Evolutionary conservation across 495 filamentous ascomycete species (phyloP).

Genomic region (Tuber umbilicatum): DNA sequence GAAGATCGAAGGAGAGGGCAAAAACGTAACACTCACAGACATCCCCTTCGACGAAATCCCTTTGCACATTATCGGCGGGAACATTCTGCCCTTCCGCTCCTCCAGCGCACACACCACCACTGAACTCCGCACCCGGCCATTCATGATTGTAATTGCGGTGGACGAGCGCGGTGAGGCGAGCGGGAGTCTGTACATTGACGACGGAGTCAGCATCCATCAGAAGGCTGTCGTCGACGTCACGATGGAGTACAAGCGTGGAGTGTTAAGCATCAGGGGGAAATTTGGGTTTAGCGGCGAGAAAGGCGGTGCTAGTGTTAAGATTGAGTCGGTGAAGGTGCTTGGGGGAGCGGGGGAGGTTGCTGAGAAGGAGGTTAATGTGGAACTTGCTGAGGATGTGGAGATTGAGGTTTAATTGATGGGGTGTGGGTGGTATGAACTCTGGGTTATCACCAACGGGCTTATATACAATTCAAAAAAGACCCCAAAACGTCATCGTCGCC

Average conservation of each 20-base stretch:
- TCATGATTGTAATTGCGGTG: constrained; percentile 65
- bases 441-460: background rate
- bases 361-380: constrained; percentile 16
- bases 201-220: constrained; percentile 65
- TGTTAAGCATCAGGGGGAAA: constrained; percentile 45
- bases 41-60: constrained; percentile 62
- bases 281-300: constrained; percentile 46
- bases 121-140: constrained; percentile 58
- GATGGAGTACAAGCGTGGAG: constrained; percentile 46
- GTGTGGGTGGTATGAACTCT: background rate
- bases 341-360: constrained; percentile 38
- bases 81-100: constrained; percentile 59
- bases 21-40: constrained; percentile 49
- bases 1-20: constrained; percentile 53
- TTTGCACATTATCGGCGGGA: constrained; percentile 63
- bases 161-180: constrained; percentile 52
- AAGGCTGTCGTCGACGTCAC: constrained; percentile 47
- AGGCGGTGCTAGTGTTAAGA: constrained; percentile 45
- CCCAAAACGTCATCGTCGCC: background rate
- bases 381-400: constrained; percentile 15
- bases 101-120: constrained; percentile 62
- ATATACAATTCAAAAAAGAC: background rate
- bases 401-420: constrained; percentile 18
- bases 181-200: constrained; percentile 72
- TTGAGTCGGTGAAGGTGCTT: constrained; percentile 55